These are phyloP conservation scores for Penicillium freii DNA, from an alignment of 2,329 filamentous ascomycete species.

Conservation along the genomic window DNA sequence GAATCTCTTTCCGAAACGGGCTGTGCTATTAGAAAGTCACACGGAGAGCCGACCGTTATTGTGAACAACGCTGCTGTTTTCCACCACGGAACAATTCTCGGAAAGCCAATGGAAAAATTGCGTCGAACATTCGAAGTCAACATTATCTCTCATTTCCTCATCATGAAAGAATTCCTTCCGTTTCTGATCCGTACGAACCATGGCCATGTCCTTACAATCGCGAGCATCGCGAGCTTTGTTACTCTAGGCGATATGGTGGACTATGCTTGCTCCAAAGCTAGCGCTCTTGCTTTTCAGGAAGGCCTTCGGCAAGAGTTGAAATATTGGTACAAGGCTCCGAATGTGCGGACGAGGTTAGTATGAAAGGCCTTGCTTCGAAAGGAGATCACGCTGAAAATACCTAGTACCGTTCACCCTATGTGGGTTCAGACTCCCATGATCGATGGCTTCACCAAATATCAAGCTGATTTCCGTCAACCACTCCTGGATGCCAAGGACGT, in stretches of 20 bases:
- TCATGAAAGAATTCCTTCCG: slow-evolving; percentile 49
- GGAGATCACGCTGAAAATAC: neutral
- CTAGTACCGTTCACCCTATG: slow-evolving; percentile 20
- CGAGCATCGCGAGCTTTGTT: slow-evolving; percentile 50
- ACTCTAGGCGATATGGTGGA: slow-evolving; percentile 47
- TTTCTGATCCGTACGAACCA: slow-evolving; percentile 47
- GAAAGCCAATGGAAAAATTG: slow-evolving; percentile 40
- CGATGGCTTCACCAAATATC: slow-evolving; percentile 22
- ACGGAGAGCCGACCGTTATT: slow-evolving; percentile 42
- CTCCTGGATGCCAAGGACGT: slow-evolving; percentile 30
- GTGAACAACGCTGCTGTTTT: slow-evolving; percentile 51
- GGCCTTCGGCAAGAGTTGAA: slow-evolving; percentile 35
- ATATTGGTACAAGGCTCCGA: slow-evolving; percentile 27
- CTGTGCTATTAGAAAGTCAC: slow-evolving; percentile 28
- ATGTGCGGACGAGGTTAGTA: slow-evolving; percentile 29
- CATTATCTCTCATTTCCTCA: slow-evolving; percentile 48
- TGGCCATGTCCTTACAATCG: slow-evolving; percentile 56
- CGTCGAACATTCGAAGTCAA: slow-evolving; percentile 50
- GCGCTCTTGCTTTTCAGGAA: slow-evolving; percentile 52
- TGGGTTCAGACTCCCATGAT: slow-evolving; percentile 43
- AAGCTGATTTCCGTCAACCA: slow-evolving; percentile 16
- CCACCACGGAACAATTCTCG: slow-evolving; percentile 42
- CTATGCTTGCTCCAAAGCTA: slow-evolving; percentile 51
- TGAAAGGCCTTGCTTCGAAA: neutral
- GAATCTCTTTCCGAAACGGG: slow-evolving; percentile 25